Percentiles rank a stretch among this genome's conserved stretches.
Evolutionary conservation across 441 rosid genomes (phyloP).

Genomic region (Cnidoscolus chayamansa): DNA sequence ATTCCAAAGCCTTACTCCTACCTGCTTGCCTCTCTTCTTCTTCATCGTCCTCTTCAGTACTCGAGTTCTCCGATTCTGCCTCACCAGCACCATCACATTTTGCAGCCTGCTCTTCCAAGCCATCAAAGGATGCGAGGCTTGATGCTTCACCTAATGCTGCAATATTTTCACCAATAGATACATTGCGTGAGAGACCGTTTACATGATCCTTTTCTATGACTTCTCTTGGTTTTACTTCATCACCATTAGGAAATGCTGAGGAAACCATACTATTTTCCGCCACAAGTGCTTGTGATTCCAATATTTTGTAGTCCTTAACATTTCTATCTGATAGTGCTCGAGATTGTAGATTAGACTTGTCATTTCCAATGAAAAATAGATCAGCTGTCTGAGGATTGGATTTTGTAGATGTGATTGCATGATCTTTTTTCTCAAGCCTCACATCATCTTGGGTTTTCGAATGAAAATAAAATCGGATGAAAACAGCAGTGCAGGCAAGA

Average conservation of each 20-base stretch:
- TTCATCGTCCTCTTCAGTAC: conserved; percentile 41
- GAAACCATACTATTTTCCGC: conserved; percentile 29
- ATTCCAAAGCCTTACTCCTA: conserved; percentile 45
- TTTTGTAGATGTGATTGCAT: conserved; percentile 11
- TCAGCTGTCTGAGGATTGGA: conserved; percentile 19
- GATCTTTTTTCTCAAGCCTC: neutral
- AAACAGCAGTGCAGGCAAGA: conserved; percentile 34
- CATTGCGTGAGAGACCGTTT: conserved; percentile 16
- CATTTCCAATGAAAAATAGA: conserved; percentile 7
- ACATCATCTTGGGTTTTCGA: conserved; percentile 11
- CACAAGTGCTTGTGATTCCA: conserved; percentile 30
- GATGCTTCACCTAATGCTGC: conserved; percentile 16
- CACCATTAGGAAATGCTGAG: conserved; percentile 20
- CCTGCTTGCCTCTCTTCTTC: conserved; percentile 31
- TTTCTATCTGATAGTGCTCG: conserved; percentile 51
- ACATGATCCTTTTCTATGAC: conserved; percentile 6
- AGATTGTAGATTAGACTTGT: conserved; percentile 26
- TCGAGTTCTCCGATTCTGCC: conserved; percentile 42
- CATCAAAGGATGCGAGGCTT: conserved; percentile 6
- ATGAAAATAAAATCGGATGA: conserved; percentile 28
- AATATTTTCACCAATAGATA: conserved; percentile 20
- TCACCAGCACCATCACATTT: conserved; percentile 25
- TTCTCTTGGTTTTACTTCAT: conserved; percentile 29
- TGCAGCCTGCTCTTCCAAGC: conserved; percentile 18
- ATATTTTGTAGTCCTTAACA: conserved; percentile 29